Conservation (phyloP, 2,329 filamentous ascomycete species). For the Scleromitrula shiraiana region DNA sequence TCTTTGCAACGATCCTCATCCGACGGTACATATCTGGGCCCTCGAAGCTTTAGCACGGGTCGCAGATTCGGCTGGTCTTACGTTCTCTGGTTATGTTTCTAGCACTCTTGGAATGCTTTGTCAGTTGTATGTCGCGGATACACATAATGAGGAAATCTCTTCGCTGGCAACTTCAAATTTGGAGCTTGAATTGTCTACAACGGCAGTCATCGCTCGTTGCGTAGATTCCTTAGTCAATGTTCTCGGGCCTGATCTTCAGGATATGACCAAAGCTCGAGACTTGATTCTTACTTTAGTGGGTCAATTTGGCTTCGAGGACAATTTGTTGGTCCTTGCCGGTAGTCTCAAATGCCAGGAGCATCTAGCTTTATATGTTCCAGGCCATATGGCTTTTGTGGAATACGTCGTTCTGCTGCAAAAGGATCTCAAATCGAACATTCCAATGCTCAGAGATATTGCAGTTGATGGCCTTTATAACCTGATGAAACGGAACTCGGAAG, state of each 20-base stretch:
- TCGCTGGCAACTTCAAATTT: slow-evolving; percentile 82
- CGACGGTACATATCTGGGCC: slow-evolving; percentile 93
- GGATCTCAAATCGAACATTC: slow-evolving; percentile 62
- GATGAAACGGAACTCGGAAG: slow-evolving; percentile 84
- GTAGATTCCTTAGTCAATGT: slow-evolving; percentile 97
- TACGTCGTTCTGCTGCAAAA: slow-evolving; percentile 80
- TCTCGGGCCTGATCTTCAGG: slow-evolving; percentile 87
- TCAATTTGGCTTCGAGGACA: slow-evolving; percentile 72
- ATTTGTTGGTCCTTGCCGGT: slow-evolving; percentile 62
- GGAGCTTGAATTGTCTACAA: slow-evolving; percentile 75
- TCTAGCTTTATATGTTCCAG: slow-evolving; percentile 82
- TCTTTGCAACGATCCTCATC: slow-evolving; percentile 88
- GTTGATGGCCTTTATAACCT: slow-evolving; percentile 86
- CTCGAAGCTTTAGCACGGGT: slow-evolving; percentile 80
- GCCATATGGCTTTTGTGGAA: slow-evolving; percentile 71
- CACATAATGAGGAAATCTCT: slow-evolving; percentile 76
- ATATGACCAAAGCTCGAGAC: slow-evolving; percentile 83
- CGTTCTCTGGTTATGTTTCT: slow-evolving; percentile 83
- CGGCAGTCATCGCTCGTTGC: slow-evolving; percentile 75
- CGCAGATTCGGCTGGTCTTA: slow-evolving; percentile 84
- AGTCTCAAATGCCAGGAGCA: slow-evolving; percentile 83
- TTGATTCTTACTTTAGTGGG: slow-evolving; percentile 80
- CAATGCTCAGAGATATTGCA: slow-evolving; percentile 67
- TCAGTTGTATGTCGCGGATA: slow-evolving; percentile 85
- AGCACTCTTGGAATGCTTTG: slow-evolving; percentile 90